phyloP scores from a whole-genome alignment of 2,329 filamentous ascomycete species.

The Cordyceps farinosa region DNA sequence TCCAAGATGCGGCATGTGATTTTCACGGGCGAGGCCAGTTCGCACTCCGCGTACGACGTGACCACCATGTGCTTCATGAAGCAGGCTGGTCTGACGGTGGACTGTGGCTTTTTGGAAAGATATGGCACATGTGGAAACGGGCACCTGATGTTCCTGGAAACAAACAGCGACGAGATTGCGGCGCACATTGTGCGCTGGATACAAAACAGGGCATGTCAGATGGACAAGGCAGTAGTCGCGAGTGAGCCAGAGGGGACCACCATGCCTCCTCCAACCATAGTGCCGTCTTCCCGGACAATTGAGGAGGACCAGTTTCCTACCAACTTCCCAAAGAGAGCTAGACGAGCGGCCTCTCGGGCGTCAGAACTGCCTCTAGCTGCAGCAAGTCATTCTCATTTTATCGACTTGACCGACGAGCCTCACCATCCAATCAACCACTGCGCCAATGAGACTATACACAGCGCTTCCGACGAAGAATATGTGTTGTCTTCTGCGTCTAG shows the following conservation, averaged over 20 bases:
- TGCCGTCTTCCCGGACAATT: neutral
- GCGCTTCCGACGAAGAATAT: neutral
- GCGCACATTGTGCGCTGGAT: conserved; percentile 38
- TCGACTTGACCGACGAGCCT: neutral
- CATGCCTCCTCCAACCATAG: too few relatives aligned
- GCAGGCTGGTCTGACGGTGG: conserved; percentile 47
- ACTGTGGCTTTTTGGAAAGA: conserved; percentile 43
- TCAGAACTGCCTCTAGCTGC: neutral
- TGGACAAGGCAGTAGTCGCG: neutral
- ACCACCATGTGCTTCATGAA: conserved; percentile 49
- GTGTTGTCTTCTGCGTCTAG: neutral
- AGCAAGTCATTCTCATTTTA: neutral
- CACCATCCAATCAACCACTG: neutral
- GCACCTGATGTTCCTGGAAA: conserved; percentile 53
- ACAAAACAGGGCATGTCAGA: neutral
- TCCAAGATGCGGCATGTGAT: conserved; percentile 45
- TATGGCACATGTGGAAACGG: conserved; percentile 50
- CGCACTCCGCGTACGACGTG: conserved; percentile 53
- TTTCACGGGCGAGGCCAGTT: conserved; percentile 50
- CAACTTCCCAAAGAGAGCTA: neutral
- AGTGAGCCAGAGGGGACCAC: neutral
- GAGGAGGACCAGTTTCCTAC: neutral
- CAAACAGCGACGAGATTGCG: conserved; percentile 46
- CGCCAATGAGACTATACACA: neutral
- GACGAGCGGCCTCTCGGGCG: neutral